Percentiles rank a stretch among this genome's conserved stretches.
Evolutionary conservation across 768 basidiomycete species (phyloP).

Genomic region (Kwoniella dendrophila): DNA sequence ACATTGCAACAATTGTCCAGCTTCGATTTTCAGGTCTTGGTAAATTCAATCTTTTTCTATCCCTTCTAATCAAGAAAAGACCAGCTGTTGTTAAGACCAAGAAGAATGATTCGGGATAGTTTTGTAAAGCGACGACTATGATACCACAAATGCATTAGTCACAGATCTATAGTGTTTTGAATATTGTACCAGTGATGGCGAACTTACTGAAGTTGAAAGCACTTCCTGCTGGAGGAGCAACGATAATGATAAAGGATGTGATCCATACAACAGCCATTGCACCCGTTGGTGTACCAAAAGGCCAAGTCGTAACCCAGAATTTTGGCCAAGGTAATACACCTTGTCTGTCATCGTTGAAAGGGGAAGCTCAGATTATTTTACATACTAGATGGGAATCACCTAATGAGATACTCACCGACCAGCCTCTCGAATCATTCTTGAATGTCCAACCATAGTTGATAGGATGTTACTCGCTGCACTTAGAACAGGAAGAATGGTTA

Average conservation of each 20-base stretch:
- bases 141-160: neutral
- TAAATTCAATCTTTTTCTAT: conserved; percentile 46
- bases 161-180: neutral
- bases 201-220: conserved; percentile 65
- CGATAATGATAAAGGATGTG: conserved; percentile 63
- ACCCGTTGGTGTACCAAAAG: conserved; percentile 68
- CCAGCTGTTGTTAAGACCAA: conserved; percentile 49
- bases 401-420: conserved; percentile 32
- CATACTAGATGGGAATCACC: neutral
- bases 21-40: conserved; percentile 36
- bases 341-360: conserved; percentile 54
- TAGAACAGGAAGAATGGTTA: conserved; percentile 32
- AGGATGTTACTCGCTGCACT: conserved; percentile 37
- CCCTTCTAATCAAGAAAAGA: conserved; percentile 52
- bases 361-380: neutral
- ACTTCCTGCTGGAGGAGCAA: conserved; percentile 69
- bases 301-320: conserved; percentile 72
- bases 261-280: conserved; percentile 68
- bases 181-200: neutral
- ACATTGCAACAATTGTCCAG: conserved; percentile 37
- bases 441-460: conserved; percentile 55
- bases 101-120: conserved; percentile 46
- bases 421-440: conserved; percentile 62
- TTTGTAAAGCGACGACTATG: conserved; percentile 32
- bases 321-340: conserved; percentile 64